phyloP scores from a whole-genome alignment of 495 filamentous ascomycete species.

The Talaromyces thailandensis region DNA sequence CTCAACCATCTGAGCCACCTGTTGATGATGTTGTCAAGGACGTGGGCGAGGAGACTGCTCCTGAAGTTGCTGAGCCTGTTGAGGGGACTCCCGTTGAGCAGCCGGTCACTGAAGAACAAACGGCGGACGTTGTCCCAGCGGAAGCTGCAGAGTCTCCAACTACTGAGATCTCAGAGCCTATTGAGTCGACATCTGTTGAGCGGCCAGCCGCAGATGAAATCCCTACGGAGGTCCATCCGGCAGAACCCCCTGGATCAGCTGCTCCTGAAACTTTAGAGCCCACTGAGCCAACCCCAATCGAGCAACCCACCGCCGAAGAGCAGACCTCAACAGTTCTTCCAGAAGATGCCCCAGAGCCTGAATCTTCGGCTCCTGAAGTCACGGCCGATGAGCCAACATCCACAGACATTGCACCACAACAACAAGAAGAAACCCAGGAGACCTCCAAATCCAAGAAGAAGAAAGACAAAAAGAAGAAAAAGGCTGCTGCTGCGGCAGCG shows the following conservation, averaged over 20 bases:
- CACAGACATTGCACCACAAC: neutral
- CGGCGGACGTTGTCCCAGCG: neutral
- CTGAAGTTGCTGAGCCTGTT: neutral
- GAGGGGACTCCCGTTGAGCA: neutral
- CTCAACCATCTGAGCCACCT: neutral
- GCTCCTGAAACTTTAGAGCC: neutral
- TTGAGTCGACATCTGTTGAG: neutral
- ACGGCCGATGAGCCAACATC: neutral
- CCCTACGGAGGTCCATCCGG: neutral
- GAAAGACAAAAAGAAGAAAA: neutral
- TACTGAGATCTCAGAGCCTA: neutral
- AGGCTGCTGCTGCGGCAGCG: neutral
- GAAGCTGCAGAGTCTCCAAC: neutral
- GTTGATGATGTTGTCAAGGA: neutral
- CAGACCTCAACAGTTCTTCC: neutral
- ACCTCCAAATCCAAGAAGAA: slow-evolving; percentile 1
- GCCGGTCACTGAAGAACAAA: neutral
- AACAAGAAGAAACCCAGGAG: neutral
- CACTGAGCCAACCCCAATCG: neutral
- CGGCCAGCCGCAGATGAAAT: neutral
- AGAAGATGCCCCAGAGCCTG: neutral
- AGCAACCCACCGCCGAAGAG: neutral
- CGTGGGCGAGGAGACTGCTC: neutral
- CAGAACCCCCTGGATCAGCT: neutral
- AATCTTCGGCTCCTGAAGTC: neutral